These are phyloP conservation scores for Fomitopsis betulina DNA, from an alignment of 1,284 basidiomycete species.

Conservation along the genomic window DNA sequence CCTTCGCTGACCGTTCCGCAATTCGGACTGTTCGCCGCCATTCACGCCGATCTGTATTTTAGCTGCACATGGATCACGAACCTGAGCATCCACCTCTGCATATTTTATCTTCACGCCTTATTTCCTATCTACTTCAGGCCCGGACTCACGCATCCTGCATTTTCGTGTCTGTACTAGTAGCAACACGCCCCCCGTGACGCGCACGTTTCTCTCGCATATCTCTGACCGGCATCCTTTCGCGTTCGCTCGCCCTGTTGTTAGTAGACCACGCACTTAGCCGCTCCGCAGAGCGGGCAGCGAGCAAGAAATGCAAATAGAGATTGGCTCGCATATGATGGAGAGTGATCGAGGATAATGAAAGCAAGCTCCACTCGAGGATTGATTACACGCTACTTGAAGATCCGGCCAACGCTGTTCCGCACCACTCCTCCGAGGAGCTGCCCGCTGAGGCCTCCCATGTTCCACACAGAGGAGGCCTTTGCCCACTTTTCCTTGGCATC, in stretches of 20 bases:
- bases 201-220: conserved; percentile 11
- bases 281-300: conserved; percentile 26
- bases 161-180: conserved; percentile 14
- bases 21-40: conserved; percentile 5
- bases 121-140: conserved; percentile 8
- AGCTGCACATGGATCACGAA: conserved; percentile 10
- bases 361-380: conserved; percentile 3
- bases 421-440: conserved; percentile 77
- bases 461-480: conserved; percentile 59
- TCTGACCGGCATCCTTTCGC: conserved; percentile 8
- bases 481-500: conserved; percentile 88
- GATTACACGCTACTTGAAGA: conserved; percentile 40
- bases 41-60: conserved; percentile 12
- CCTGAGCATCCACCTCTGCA: conserved; percentile 2
- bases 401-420: conserved; percentile 74
- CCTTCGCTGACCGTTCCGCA: conserved; percentile 8
- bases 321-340: neutral
- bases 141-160: conserved; percentile 13
- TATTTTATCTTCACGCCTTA: conserved; percentile 4
- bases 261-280: conserved; percentile 14
- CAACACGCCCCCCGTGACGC: conserved; percentile 10
- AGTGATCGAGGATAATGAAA: neutral
- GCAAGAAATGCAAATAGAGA: conserved; percentile 12
- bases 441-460: conserved; percentile 71
- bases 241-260: conserved; percentile 15